Evolutionary conservation across 176 grass and related monocot species (phyloP).

Genomic region (Bothriochloa decipiens): DNA sequence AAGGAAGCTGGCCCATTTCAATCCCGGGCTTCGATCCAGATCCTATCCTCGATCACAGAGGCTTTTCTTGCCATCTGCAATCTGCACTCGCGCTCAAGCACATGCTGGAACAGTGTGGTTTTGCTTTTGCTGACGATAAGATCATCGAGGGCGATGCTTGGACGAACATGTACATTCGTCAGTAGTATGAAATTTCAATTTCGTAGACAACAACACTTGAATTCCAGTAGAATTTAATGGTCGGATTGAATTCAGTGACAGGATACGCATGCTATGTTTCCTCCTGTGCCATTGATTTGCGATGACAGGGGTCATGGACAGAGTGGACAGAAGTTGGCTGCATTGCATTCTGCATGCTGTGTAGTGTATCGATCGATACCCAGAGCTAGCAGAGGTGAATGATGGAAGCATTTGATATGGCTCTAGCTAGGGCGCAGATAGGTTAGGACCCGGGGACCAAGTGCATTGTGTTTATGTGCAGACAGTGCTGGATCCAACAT

Average conservation of each 20-base stretch:
- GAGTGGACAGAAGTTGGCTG: too few species aligned
- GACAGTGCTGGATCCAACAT: slow-evolving; percentile 51
- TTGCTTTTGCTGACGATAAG: slow-evolving; percentile 4
- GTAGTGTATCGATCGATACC: not conserved
- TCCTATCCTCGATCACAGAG: not conserved
- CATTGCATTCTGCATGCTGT: not conserved
- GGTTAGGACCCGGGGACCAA: slow-evolving; percentile 33
- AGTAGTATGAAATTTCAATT: not conserved
- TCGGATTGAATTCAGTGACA: slow-evolving; percentile 15
- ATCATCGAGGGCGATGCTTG: not conserved
- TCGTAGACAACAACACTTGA: not conserved
- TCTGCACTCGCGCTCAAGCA: slow-evolving; percentile 39
- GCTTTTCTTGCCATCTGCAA: slow-evolving; percentile 33
- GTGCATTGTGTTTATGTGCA: slow-evolving; percentile 44
- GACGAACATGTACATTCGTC: not conserved
- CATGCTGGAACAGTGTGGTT: slow-evolving; percentile 44
- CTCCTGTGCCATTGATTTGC: not conserved
- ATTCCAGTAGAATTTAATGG: not conserved
- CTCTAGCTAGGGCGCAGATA: slow-evolving; percentile 27
- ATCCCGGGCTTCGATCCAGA: slow-evolving; percentile 35
- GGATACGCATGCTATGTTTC: not conserved
- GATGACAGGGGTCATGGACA: not conserved
- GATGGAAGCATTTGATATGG: slow-evolving; percentile 13
- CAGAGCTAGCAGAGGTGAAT: not conserved
- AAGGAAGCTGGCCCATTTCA: slow-evolving; percentile 37